Base-by-base conservation (phyloP, 129 eudicot species). In the Centaurea solstitialis region DNA sequence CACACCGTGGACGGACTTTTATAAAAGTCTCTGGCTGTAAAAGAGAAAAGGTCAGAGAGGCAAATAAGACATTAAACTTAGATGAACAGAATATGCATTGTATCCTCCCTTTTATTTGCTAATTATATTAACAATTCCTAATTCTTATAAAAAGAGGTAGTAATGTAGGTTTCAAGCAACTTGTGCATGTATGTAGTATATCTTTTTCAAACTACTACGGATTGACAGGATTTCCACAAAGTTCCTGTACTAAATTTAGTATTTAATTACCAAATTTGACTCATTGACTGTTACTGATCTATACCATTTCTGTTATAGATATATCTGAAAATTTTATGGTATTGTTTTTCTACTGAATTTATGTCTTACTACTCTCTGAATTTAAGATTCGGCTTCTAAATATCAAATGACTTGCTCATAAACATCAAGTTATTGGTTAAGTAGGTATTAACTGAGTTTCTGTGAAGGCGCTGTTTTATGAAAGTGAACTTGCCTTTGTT, bases 1-100 rank as follows among this genome's bases (percentile, higher is more conserved):
- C 99, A 76, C 97, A 95, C 45, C 99, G 92, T 35, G 97, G 93
- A 64, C 99, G 93, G 77, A 87, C 91, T 87, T 91, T 95, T 70
- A 79, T 85, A 91, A 95, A 95, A 17, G 93, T 89, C 86, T 95
- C 99, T 24, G 97, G 97, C 99, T 94, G 87, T 86, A 72, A 76
- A 76, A 61, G n/a, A 7, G 43, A 78, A 22, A 17, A 76, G 70
- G 70, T 71, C 79, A 82, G 26, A 40, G 69, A 78, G 23, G 23
- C 57, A 68, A 47, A 72, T 33, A 73, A 24, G 53, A 24, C 47
- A 68, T 11, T 47, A 40, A 78, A 66, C 12, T 59, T 62, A 24
- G 47, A 66, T 6, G 22, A 69, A 50, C 37, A 13, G 3, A 62
- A 76, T 38, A 76, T 62, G 37, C 28, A 64, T 1, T 8, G 68